Base-by-base conservation (phyloP, 2,329 filamentous ascomycete species). In the Hymenoscyphus occultus region DNA sequence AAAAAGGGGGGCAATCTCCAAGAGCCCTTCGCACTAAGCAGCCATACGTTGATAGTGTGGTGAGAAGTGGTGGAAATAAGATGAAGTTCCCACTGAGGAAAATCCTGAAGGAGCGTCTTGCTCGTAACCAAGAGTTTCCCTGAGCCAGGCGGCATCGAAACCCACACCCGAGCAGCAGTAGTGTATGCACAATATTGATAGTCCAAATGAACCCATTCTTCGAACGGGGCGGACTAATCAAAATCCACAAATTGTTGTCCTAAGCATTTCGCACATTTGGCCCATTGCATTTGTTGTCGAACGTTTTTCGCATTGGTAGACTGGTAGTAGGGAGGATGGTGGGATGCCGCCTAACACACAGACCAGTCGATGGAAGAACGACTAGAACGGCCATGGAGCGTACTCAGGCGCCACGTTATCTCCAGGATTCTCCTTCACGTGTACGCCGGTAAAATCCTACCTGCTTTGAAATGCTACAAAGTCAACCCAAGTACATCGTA, bases 41-140 rank as follows among this genome's bases (percentile, higher is more conserved):
- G 12, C 45, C 45, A 22, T 19, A 51, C 45, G 12, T 22, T 10
- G 12, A 35, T 35, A n/a, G 9, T 51, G 45, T 22, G n/a, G 19
- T 51, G 45, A 51, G 45, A 22, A 3, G n/a, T 51, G 45, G 45
- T 51, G 45, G 45, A 51, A 19, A 51, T 51, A 19, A 51, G 12
- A 51, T 51, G 45, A 22, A 51, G 45, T 19, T 51, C 45, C 22
- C 45, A 5, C 19, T 28, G 45, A 51, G 22, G 45, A 19, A 51
- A 51, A 51, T 28, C 45, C 45, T 51, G 45, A 51, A 51, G 45
- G 45, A 51, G 19, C 45, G 12, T 51, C 45, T 51, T 51, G 45
- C 19, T 51, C 45, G n/a, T 51, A 51, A 12, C 45, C 45, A n/a
- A 51, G 45, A 51, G n/a, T 22, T 22, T n/a, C 45, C 45, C 16